Base-by-base conservation (phyloP, 176 grass and related monocot genomes). In the Bolboschoenus planiculmis region DNA sequence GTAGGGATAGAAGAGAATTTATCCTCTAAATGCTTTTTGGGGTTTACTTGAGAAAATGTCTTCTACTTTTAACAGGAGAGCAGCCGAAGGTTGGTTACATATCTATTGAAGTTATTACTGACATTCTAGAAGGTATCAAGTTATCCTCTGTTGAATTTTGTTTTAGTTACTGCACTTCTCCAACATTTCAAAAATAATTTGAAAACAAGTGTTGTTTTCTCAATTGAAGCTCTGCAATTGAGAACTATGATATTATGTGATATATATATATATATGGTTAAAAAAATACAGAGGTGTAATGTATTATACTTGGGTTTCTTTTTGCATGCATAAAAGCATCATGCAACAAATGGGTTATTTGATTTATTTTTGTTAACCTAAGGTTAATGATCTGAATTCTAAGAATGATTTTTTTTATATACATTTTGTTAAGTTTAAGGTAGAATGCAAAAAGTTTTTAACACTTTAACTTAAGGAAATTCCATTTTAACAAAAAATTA, bases 51-150 rank as follows among this genome's bases (percentile, higher is more conserved):
- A 42, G 59, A 82, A 82, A 63, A 30, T 10, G 7, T 20, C 16
- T 82, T 65, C 57, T 4, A n/a, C 56, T 83, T 83, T 73, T 47
- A 46, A 89, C 68, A 97, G 90, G 9, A 66, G 80, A 72, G 70
- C 87, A 99, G 74, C 91, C 86, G 63, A 90, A 95, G 87, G 89
- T 88, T 84, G 92, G 92, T 40, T 93, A 89, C 78, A 89, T 91
- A 83, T 89, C 96, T 56, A 95, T 99, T 46, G 96, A 95, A 80
- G 78, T 99, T 40, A 33, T 93, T 56, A 99, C 92, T 50, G 87
- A 99, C 77, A 84, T 56, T 60, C 40, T 99, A 75, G 91, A 99
- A 99, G 96, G 96, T 99, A 95, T 67, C 74, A 83, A 54, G 59
- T 61, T 24, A 3, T 79, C 66, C 20, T 27, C n/a, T 71, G 10